Base-by-base conservation (phyloP, 257 asterid genomes). In the Solanum etuberosum region DNA sequence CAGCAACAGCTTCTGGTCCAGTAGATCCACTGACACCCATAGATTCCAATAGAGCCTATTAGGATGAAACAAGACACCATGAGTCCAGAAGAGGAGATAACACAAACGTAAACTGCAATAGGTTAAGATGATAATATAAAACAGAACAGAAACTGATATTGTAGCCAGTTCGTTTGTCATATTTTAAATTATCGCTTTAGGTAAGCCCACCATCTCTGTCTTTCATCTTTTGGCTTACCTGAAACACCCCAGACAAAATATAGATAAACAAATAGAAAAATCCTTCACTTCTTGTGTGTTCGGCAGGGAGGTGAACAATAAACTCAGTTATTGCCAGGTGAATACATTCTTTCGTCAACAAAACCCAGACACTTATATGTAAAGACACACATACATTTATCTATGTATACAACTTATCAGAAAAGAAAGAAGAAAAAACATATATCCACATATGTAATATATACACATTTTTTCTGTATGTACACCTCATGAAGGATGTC, bases 11-110 rank as follows among this genome's bases (percentile, higher is more conserved):
- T 91, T 97, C 99, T 9, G 98, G 96, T 85, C 98, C 99, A 51
- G 98, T 88, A 76, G 98, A 94, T 86, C 98, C 98, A 92, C 89
- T 94, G 87, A 90, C 88, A 84, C 97, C 94, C 94, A 95, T 92
- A 77, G 99, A 93, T 91, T 96, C 99, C 95, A 97, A 86, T 51
- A 97, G 95, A 51, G 98, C 99, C 99, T 97, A 81, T 81, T 9
- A 81, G 68, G 27, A 81, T 81, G 85, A 81, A 80, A 81, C 85
- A 48, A 81, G 40, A 25, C 43, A 48, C 42, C 67, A 48, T 81
- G 59, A 80, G 65, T 20, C 27, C 81, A 35, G 27, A n/a, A 73
- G 82, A 73, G 29, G 18, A 81, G 68, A 81, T 25, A 51, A 48
- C 43, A n/a, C 18, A 81, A 81, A 51, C 31, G 67, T 27, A 81